phyloP scores from a whole-genome alignment of 805 yeast genomes.

The Sugiyamaella chiloensis region DNA sequence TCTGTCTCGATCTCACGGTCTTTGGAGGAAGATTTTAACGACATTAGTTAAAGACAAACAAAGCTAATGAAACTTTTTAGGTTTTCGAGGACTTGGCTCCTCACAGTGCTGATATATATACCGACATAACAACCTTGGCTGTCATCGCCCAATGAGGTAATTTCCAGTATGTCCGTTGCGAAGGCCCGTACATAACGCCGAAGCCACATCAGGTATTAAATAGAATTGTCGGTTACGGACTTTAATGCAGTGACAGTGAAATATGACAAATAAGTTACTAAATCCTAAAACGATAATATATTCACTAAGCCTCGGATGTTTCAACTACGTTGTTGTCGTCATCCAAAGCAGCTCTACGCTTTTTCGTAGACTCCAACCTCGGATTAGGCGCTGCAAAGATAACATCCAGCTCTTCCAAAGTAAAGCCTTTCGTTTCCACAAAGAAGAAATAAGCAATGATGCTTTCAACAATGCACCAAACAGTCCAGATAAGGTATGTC shows the following conservation, averaged over 20 bases:
- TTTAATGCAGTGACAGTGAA: neutral
- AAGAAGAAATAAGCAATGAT: slow-evolving; percentile 60
- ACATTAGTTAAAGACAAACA: too few species aligned
- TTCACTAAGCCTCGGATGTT: slow-evolving; percentile 15
- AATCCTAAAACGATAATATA: neutral
- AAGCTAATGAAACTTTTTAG: too few species aligned
- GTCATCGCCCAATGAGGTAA: too few species aligned
- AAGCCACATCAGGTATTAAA: too few species aligned
- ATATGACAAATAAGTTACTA: neutral
- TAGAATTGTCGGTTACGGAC: too few species aligned
- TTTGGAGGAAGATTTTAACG: too few species aligned
- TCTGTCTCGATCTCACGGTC: too few species aligned
- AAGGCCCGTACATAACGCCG: too few species aligned
- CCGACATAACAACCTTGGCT: too few species aligned
- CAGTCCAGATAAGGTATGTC: slow-evolving; percentile 34
- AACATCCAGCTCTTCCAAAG: slow-evolving; percentile 76
- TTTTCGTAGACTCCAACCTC: slow-evolving; percentile 17
- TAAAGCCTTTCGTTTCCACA: slow-evolving; percentile 73
- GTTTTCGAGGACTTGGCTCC: too few species aligned
- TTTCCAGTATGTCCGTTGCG: too few species aligned
- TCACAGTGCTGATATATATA: too few species aligned
- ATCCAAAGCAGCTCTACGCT: slow-evolving; percentile 10
- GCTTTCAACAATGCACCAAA: slow-evolving; percentile 32
- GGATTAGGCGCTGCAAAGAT: slow-evolving; percentile 35
- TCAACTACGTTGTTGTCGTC: slow-evolving; percentile 7